Evolutionary conservation across 2,329 filamentous ascomycete genomes (phyloP).

Genomic region (Immersiporthe knoxdaviesiana): DNA sequence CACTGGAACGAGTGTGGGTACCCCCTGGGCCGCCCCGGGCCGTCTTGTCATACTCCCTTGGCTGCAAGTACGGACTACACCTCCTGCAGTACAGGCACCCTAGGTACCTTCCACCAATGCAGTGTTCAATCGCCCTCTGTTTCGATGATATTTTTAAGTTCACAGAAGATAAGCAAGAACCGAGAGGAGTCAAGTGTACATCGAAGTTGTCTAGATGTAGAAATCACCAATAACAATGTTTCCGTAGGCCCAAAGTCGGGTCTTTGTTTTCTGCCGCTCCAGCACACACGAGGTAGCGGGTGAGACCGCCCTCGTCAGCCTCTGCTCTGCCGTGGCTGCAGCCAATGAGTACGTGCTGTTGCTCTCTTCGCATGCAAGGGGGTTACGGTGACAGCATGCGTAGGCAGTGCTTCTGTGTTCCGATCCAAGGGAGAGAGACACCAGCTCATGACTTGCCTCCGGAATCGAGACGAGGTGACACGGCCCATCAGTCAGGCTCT

Average conservation of each 20-base stretch:
- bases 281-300: not conserved
- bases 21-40: conserved; percentile 1
- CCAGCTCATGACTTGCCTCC: not conserved
- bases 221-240: not conserved
- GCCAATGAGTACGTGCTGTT: conserved; percentile 11
- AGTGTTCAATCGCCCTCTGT: not conserved
- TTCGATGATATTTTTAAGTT: not conserved
- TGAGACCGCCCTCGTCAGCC: not conserved
- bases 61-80: too few relatives aligned
- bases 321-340: conserved; percentile 1
- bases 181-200: not conserved
- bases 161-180: not conserved
- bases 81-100: not conserved
- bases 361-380: conserved; percentile 3
- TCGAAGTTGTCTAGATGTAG: conserved; percentile 1
- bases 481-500: conserved; percentile 3
- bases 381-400: not conserved
- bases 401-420: too few relatives aligned
- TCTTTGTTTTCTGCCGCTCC: conserved; percentile 6
- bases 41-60: not conserved
- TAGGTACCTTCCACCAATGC: not conserved
- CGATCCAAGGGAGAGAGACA: not conserved
- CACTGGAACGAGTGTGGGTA: not conserved
- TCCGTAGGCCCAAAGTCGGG: not conserved
- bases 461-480: not conserved